These are phyloP conservation scores for Gnaphalium uliginosum DNA, from an alignment of 129 eudicot genomes.

Conservation along the genomic window DNA sequence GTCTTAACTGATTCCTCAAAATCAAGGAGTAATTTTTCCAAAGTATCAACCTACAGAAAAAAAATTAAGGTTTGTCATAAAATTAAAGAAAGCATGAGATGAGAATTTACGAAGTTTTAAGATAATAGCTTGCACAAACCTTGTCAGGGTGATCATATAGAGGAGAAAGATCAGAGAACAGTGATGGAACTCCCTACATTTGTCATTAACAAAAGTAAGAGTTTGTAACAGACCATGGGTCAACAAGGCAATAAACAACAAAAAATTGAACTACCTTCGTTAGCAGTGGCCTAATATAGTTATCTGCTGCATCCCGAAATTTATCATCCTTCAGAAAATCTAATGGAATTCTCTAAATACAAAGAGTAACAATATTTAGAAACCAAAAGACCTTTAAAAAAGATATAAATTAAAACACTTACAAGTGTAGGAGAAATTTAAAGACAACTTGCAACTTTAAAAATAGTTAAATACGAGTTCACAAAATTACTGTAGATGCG, in stretches of 20 bases:
- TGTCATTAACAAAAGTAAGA: slow-evolving; percentile 22
- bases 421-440: not conserved
- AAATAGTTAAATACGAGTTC: not conserved
- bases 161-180: slow-evolving; percentile 94
- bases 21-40: slow-evolving; percentile 63
- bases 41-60: slow-evolving; percentile 64
- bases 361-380: slow-evolving; percentile 16
- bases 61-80: not conserved
- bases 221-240: not conserved
- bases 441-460: not conserved
- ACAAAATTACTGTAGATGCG: not conserved
- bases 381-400: not conserved
- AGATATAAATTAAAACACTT: not conserved
- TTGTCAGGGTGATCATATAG: slow-evolving; percentile 83
- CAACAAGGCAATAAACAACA: not conserved
- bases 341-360: slow-evolving; percentile 79
- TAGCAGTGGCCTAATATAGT: slow-evolving; percentile 72
- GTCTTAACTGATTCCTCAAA: slow-evolving; percentile 68
- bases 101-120: not conserved
- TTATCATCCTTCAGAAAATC: slow-evolving; percentile 78
- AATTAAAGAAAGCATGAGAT: not conserved
- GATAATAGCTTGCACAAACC: slow-evolving; percentile 49
- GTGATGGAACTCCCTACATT: slow-evolving; percentile 87
- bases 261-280: slow-evolving; percentile 50
- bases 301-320: slow-evolving; percentile 72